Evolutionary conservation across 345 rosid genomes (phyloP).

Genomic region (Turnera subulata): DNA sequence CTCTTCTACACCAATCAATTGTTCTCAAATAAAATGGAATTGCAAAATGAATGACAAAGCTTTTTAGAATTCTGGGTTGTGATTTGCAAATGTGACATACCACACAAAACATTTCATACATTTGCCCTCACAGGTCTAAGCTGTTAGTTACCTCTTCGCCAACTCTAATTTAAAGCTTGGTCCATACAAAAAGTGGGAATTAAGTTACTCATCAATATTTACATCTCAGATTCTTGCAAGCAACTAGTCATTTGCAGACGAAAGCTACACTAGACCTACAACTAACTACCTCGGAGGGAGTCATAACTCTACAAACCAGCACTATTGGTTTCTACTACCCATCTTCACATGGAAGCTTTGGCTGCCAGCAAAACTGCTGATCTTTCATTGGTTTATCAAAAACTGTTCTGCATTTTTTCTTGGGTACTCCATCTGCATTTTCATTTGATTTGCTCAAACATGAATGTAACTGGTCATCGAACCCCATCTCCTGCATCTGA

Average conservation of each 20-base stretch:
- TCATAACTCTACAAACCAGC: slow-evolving; percentile 7
- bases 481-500: slow-evolving; percentile 11
- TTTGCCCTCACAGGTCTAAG: too few relatives aligned
- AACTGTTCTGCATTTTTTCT: slow-evolving; percentile 38
- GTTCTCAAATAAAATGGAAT: too few relatives aligned
- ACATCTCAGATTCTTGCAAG: slow-evolving; percentile 25
- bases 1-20: too few relatives aligned
- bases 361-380: slow-evolving; percentile 30
- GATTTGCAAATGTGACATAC: too few relatives aligned
- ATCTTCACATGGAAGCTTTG: slow-evolving; percentile 27
- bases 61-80: too few relatives aligned
- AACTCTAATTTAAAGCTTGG: too few relatives aligned
- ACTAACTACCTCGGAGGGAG: neutral
- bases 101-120: too few relatives aligned
- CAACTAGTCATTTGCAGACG: slow-evolving; percentile 16
- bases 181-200: too few relatives aligned
- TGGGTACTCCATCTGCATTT: slow-evolving; percentile 9
- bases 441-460: slow-evolving; percentile 18
- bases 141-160: too few relatives aligned
- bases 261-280: slow-evolving; percentile 4
- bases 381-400: slow-evolving; percentile 24
- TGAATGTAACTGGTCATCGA: slow-evolving; percentile 12
- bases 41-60: too few relatives aligned
- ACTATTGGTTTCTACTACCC: slow-evolving; percentile 22
- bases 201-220: too few relatives aligned